These are phyloP conservation scores for Rhizophagus clarus DNA, from an alignment of 192 early-diverging fungal species.

Conservation along the genomic window DNA sequence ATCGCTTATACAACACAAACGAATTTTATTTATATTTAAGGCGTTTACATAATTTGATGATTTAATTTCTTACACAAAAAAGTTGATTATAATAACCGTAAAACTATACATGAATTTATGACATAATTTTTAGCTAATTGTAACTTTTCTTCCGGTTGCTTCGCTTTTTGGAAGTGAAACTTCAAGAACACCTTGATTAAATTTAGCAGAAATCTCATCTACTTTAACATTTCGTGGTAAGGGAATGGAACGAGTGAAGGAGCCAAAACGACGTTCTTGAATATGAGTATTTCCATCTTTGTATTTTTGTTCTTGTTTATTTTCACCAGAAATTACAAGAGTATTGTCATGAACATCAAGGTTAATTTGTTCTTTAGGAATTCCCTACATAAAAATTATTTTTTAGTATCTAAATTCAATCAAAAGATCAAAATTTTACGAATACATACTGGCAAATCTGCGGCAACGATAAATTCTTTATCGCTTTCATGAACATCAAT, in stretches of 20 bases:
- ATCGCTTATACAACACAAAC: too few species aligned
- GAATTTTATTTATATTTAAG: too few species aligned
- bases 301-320: slow-evolving; percentile 35
- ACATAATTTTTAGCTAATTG: slow-evolving; percentile 36
- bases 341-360: slow-evolving; percentile 48
- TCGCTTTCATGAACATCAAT: slow-evolving; percentile 12
- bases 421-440: background rate
- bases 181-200: slow-evolving; percentile 60
- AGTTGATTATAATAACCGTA: too few species aligned
- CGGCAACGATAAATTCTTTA: background rate
- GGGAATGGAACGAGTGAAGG: slow-evolving; percentile 51
- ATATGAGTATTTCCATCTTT: slow-evolving; percentile 46
- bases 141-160: slow-evolving; percentile 48
- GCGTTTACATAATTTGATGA: too few species aligned
- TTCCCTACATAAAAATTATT: slow-evolving; percentile 34
- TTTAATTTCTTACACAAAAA: too few species aligned
- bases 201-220: slow-evolving; percentile 54
- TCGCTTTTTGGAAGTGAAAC: slow-evolving; percentile 50
- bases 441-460: slow-evolving; percentile 17
- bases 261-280: slow-evolving; percentile 54
- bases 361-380: slow-evolving; percentile 58
- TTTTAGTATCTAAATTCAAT: background rate
- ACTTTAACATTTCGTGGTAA: slow-evolving; percentile 50
- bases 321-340: slow-evolving; percentile 53
- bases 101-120: too few species aligned